Evolutionary conservation across 2,329 filamentous ascomycete species (phyloP).

Genomic region (Verticillium nubilum): DNA sequence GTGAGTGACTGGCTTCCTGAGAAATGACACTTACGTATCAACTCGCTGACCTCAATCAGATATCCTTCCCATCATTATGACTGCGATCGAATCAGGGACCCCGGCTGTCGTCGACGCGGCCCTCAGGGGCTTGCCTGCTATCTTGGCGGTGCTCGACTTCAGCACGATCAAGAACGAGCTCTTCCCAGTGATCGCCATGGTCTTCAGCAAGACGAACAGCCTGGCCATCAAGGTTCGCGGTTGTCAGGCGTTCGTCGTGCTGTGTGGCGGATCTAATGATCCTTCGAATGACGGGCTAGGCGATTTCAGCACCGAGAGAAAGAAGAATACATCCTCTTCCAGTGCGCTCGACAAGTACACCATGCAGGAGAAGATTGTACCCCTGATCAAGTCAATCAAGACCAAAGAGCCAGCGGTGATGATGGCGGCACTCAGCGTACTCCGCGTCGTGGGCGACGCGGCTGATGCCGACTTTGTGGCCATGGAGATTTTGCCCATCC

Average conservation of each 20-base stretch:
- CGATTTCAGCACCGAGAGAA: slow-evolving; percentile 55
- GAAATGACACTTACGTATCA: neutral
- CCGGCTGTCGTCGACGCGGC: slow-evolving; percentile 85
- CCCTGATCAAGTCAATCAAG: slow-evolving; percentile 86
- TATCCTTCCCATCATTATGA: slow-evolving; percentile 77
- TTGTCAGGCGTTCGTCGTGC: slow-evolving; percentile 80
- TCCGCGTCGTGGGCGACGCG: slow-evolving; percentile 73
- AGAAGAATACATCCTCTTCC: slow-evolving; percentile 59
- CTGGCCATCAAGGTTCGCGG: slow-evolving; percentile 92
- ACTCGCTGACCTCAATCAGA: slow-evolving; percentile 41
- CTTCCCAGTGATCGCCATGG: slow-evolving; percentile 83
- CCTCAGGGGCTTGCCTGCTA: slow-evolving; percentile 67
- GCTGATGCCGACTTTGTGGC: slow-evolving; percentile 90
- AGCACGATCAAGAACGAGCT: slow-evolving; percentile 96
- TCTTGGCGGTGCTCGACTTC: slow-evolving; percentile 89
- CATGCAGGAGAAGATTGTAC: slow-evolving; percentile 95
- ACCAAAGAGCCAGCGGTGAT: slow-evolving; percentile 98
- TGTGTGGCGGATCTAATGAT: slow-evolving; percentile 72
- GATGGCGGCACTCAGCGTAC: slow-evolving; percentile 83
- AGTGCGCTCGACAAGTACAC: slow-evolving; percentile 94
- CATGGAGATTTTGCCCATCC: slow-evolving; percentile 79
- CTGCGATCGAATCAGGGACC: slow-evolving; percentile 82
- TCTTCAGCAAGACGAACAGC: slow-evolving; percentile 90
- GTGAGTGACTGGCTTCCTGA: slow-evolving; percentile 36
- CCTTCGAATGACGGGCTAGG: slow-evolving; percentile 64